These are phyloP conservation scores for Starmerella stigmatis DNA, from an alignment of 805 yeast species.

Conservation along the genomic window DNA sequence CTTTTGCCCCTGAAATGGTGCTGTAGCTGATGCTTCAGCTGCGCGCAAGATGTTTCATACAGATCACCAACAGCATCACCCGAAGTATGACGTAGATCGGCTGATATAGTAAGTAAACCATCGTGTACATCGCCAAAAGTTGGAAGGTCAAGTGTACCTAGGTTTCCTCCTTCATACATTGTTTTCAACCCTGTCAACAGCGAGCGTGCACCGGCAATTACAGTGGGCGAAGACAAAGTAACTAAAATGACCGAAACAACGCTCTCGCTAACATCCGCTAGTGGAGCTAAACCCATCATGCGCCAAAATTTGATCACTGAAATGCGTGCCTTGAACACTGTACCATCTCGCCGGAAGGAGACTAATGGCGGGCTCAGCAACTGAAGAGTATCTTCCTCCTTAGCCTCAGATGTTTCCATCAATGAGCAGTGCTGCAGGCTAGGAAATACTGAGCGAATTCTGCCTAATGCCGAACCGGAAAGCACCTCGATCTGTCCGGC, in stretches of 20 bases:
- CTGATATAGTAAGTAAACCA: conserved; percentile 20
- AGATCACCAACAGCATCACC: conserved; percentile 25
- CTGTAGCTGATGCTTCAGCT: conserved; percentile 18
- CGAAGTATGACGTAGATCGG: conserved; percentile 20
- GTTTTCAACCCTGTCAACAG: conserved; percentile 26
- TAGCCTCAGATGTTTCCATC: background rate
- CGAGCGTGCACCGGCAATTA: conserved; percentile 8
- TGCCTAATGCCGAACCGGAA: conserved; percentile 4
- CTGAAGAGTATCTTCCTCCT: conserved; percentile 8
- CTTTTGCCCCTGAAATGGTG: conserved; percentile 1
- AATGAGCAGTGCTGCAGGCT: conserved; percentile 4
- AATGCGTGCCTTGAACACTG: conserved; percentile 30
- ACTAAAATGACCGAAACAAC: conserved; percentile 25
- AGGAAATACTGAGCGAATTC: conserved; percentile 8
- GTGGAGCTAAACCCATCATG: conserved; percentile 31
- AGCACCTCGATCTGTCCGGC: conserved; percentile 10
- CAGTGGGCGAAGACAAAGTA: conserved; percentile 16
- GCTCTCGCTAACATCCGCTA: background rate
- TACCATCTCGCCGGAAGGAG: conserved; percentile 25
- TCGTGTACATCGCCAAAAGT: conserved; percentile 20
- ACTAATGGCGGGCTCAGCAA: conserved; percentile 29
- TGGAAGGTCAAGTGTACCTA: conserved; percentile 28
- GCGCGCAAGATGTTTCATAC: conserved; percentile 20
- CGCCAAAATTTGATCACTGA: conserved; percentile 35
- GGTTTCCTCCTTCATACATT: conserved; percentile 30